phyloP scores from a whole-genome alignment of 345 rosid species.

The Populus davidiana region DNA sequence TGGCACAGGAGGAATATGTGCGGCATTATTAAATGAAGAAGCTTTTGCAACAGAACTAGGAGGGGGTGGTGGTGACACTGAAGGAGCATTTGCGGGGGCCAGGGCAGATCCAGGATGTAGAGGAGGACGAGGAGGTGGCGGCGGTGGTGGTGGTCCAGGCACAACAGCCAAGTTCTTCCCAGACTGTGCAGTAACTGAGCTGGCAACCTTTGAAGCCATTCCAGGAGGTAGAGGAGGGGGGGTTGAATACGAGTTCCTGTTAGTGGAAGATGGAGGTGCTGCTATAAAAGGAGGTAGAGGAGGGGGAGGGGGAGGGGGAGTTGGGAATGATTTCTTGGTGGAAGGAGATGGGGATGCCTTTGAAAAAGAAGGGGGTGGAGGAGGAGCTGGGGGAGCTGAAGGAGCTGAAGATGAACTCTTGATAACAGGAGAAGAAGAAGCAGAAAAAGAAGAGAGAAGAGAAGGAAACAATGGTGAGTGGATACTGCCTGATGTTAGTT shows the following conservation, averaged over 20 bases:
- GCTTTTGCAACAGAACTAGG: constrained; percentile 23
- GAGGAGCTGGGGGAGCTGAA: constrained; percentile 18
- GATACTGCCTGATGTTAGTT: constrained; percentile 1
- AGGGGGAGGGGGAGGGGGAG: constrained; percentile 23
- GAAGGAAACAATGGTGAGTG: constrained; percentile 16
- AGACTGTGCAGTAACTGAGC: constrained; percentile 16
- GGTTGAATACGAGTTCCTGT: constrained; percentile 8
- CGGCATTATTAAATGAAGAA: constrained; percentile 16
- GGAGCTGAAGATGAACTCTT: constrained; percentile 17
- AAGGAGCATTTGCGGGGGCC: constrained; percentile 19
- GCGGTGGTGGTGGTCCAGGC: constrained; percentile 39
- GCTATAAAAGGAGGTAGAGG: background rate
- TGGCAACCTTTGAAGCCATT: background rate
- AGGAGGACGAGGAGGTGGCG: constrained; percentile 56
- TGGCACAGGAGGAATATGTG: constrained; percentile 38
- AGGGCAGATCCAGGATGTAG: constrained; percentile 27
- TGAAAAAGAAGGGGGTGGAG: constrained; percentile 1
- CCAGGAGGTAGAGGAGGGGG: constrained; percentile 19
- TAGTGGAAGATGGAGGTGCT: constrained; percentile 11
- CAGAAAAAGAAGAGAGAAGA: constrained; percentile 13
- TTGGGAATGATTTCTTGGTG: constrained; percentile 7
- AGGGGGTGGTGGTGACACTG: constrained; percentile 30
- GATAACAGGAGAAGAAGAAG: constrained; percentile 15
- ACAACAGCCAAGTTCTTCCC: constrained; percentile 15
- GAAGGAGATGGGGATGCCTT: constrained; percentile 10